phyloP scores from a whole-genome alignment of 805 yeast species.

The Schwanniomyces polymorphus region DNA sequence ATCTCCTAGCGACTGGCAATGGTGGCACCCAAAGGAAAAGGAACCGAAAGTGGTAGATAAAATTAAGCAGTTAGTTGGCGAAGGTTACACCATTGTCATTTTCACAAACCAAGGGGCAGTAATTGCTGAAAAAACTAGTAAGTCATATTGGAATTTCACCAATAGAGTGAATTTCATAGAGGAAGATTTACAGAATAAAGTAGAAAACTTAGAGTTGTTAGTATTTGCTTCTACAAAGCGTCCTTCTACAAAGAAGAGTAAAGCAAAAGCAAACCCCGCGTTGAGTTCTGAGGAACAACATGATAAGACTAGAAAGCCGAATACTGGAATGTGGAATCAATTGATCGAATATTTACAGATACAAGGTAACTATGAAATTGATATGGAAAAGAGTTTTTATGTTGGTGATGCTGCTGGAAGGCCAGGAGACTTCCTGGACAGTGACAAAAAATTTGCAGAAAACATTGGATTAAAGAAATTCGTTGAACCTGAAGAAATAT shows the following conservation, averaged over 20 bases:
- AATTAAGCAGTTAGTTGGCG: conserved; percentile 19
- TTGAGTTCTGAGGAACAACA: conserved; percentile 33
- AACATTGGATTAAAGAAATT: conserved; percentile 52
- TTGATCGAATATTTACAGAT: conserved; percentile 40
- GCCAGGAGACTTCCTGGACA: conserved; percentile 70
- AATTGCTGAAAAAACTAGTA: conserved; percentile 32
- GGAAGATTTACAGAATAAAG: conserved; percentile 19
- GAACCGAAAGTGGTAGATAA: conserved; percentile 19
- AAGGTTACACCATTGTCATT: conserved; percentile 52
- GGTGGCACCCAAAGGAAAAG: conserved; percentile 23
- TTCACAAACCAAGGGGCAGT: conserved; percentile 87
- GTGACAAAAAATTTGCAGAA: conserved; percentile 71
- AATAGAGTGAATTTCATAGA: conserved; percentile 42
- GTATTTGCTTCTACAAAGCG: conserved; percentile 67
- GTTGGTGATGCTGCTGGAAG: conserved; percentile 99
- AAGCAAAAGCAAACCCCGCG: conserved; percentile 8
- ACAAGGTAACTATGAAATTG: conserved; percentile 26
- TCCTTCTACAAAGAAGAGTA: conserved; percentile 28
- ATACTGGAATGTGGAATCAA: conserved; percentile 71
- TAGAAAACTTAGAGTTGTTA: conserved; percentile 26
- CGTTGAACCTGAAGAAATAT: conserved; percentile 70
- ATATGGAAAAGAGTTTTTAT: conserved; percentile 50
- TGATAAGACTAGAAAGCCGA: conserved; percentile 66
- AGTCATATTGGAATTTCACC: conserved; percentile 40
- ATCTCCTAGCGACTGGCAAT: conserved; percentile 71